These are phyloP conservation scores for Epicoccum sorghinum DNA, from an alignment of 2,329 filamentous ascomycete species.

Conservation along the genomic window DNA sequence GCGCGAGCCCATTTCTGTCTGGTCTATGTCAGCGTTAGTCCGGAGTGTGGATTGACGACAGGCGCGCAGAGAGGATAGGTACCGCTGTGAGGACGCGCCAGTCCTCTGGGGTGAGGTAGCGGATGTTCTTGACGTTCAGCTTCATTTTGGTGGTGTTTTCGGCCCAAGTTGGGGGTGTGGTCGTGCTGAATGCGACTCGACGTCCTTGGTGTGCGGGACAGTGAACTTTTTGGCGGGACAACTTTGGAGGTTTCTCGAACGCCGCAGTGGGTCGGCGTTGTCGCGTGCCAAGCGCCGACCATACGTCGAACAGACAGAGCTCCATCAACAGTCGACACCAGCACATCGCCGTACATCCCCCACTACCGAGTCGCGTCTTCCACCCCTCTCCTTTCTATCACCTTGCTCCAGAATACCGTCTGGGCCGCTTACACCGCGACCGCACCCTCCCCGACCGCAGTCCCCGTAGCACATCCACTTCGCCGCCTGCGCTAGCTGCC, in stretches of 20 bases:
- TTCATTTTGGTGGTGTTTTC: constrained; percentile 68
- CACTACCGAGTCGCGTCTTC: constrained; percentile 17
- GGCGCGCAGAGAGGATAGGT: constrained; percentile 35
- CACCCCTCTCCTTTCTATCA: constrained; percentile 2
- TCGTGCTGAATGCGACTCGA: constrained; percentile 10
- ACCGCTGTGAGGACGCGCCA: constrained; percentile 94
- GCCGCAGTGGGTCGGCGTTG: constrained; percentile 12
- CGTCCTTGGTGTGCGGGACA: constrained; percentile 1
- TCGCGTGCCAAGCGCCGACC: constrained; percentile 15
- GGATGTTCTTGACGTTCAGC: constrained; percentile 90
- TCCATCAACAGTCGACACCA: constrained; percentile 38
- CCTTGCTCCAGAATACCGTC: not conserved
- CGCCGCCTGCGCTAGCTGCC: constrained; percentile 45
- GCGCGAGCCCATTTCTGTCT: constrained; percentile 93
- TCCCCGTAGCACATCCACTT: constrained; percentile 24
- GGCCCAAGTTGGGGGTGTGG: not conserved
- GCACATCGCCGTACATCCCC: constrained; percentile 21
- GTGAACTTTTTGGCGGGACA: constrained; percentile 17
- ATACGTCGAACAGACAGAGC: constrained; percentile 24
- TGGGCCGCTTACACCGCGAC: constrained; percentile 17
- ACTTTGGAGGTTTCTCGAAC: constrained; percentile 32
- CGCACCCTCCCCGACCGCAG: constrained; percentile 15
- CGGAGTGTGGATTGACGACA: constrained; percentile 27
- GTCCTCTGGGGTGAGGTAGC: constrained; percentile 90
- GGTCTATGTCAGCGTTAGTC: constrained; percentile 47